phyloP scores from a whole-genome alignment of 2,329 filamentous ascomycete species.

The Fusarium sp. region DNA sequence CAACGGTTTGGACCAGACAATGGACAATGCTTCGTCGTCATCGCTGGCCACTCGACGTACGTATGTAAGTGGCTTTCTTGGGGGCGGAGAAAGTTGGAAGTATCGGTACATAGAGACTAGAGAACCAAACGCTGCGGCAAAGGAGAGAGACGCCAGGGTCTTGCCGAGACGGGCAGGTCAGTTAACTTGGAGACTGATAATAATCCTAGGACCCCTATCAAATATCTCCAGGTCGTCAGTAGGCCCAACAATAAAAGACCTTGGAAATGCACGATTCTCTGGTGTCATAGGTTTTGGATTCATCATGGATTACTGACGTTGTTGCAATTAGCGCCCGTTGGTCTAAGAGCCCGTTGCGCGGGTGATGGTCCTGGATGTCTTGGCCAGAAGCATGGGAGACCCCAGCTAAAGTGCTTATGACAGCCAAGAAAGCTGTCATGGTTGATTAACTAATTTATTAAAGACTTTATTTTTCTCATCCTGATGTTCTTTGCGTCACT shows the following conservation, averaged over 20 bases:
- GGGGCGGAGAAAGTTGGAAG: constrained; percentile 21
- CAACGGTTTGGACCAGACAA: constrained; percentile 11
- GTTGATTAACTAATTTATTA: background rate
- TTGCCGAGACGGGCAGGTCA: constrained; percentile 44
- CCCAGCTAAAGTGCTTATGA: constrained; percentile 11
- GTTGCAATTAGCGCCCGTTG: constrained; percentile 13
- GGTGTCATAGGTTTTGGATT: constrained; percentile 11
- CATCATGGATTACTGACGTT: constrained; percentile 27
- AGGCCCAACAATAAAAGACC: background rate
- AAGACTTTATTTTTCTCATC: background rate
- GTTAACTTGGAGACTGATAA: constrained; percentile 21
- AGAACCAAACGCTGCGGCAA: background rate
- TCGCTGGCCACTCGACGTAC: constrained; percentile 22
- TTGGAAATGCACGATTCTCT: background rate
- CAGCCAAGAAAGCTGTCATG: constrained; percentile 13
- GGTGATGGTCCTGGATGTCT: constrained; percentile 29
- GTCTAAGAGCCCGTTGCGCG: constrained; percentile 34
- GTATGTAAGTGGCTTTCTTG: constrained; percentile 37
- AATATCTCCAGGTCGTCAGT: constrained; percentile 10
- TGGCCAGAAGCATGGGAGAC: constrained; percentile 20
- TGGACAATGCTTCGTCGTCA: constrained; percentile 41
- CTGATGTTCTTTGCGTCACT: constrained; percentile 8
- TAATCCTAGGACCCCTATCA: constrained; percentile 27
- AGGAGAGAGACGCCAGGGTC: constrained; percentile 12
- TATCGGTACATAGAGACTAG: constrained; percentile 22